Evolutionary conservation across 2,329 filamentous ascomycete genomes (phyloP), one percentile per base, ranked within the genome.

Genomic region (Verticillium nubilum): DNA sequence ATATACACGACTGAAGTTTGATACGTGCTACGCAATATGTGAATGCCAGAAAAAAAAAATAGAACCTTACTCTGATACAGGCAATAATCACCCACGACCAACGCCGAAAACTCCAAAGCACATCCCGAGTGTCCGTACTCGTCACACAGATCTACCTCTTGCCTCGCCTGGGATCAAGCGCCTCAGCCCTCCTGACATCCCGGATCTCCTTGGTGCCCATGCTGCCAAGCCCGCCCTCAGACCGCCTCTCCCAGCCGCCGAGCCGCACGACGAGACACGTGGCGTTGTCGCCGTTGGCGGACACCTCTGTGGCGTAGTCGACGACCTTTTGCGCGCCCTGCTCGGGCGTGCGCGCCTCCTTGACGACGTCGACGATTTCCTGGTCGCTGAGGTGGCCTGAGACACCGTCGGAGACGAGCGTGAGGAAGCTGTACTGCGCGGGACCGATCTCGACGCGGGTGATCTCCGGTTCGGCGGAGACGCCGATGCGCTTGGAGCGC

Each of bases 341-440:
- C 66, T 97, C 94, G 0, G 95, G 95, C 0, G 94, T 98, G 69
- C 83, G 87, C 5, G 92, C 91, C 74, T 99, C 95, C 74, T 98
- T 98, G 68, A 98, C 82, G 31, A 98, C 87, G 71, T 99, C 95
- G 29, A 97, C 93, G 62, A 98, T 92, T 76, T 99, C 95, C 76
- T 98, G 94, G 70, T 99, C 95, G 59, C 83, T 86, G 25, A 98
- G 78, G 17, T 90, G 90, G 6, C 91, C 94, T 23, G 88, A 94
- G 10, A 99, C 86, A 27, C 95, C 95, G 72, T 99, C 95, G 2
- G 86, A 90, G 72, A 96, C 86, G 54, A 99, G 83, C 1, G 96
- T 91, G 57, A 98, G 72, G 74, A 99, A 99, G 2, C 87, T 87
- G 74, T 92, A 97, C 72, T 97, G 88, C 0, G 91, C 92, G 0